Percentiles rank a stretch among this genome's conserved stretches.
Conservation (phyloP, 129 eudicot genomes). For the Rutidosis leptorrhynchoides region DNA sequence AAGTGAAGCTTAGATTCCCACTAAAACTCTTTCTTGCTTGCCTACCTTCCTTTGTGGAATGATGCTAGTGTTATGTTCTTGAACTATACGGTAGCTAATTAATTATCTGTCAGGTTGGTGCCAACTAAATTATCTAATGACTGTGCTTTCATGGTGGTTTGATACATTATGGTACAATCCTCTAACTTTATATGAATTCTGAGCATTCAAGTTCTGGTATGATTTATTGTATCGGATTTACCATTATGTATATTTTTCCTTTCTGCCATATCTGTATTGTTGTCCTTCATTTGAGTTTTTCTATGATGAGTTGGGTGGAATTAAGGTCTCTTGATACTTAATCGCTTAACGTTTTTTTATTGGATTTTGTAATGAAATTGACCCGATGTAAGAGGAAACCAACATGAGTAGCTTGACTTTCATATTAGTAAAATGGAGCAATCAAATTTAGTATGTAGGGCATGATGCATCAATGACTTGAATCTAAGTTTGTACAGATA, state of each 20-base stretch:
- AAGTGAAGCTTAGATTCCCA: background rate
- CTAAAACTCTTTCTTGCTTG: conserved; percentile 12
- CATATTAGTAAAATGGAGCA: background rate
- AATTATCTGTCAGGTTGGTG: conserved; percentile 11
- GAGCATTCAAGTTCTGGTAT: conserved; percentile 15
- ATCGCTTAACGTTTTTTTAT: background rate
- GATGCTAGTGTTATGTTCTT: background rate
- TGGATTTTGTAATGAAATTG: background rate
- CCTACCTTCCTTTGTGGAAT: background rate
- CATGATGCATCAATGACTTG: background rate
- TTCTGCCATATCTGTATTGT: conserved; percentile 10
- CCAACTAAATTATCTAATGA: conserved; percentile 4
- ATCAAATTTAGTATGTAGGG: conserved; percentile 1
- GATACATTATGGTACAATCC: conserved; percentile 7
- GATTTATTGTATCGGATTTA: conserved; percentile 7
- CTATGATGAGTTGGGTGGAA: background rate
- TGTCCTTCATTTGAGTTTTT: conserved; percentile 6
- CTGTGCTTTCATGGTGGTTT: conserved; percentile 25
- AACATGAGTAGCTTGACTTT: background rate
- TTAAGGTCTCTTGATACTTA: conserved; percentile 5
- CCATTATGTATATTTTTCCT: background rate
- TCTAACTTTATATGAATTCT: background rate
- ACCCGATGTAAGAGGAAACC: background rate
- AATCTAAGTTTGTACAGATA: background rate
- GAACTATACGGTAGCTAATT: background rate